Evolutionary conservation across 2,329 filamentous ascomycete species (phyloP).

Genomic region (Aurifilum marmelostoma): DNA sequence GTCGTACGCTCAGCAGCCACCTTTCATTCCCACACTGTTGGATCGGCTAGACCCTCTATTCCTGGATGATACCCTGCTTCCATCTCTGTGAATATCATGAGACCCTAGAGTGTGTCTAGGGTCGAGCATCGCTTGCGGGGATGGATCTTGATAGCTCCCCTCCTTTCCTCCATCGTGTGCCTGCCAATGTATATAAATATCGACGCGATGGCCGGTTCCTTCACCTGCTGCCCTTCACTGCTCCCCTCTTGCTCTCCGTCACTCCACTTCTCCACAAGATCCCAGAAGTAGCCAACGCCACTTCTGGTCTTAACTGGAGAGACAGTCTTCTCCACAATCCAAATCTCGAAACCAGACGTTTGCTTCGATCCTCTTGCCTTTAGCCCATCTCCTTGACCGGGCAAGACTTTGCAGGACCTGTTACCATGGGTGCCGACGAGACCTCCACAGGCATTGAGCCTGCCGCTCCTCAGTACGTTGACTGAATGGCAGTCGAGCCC

Average conservation of each 20-base stretch:
- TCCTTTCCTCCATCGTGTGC: neutral
- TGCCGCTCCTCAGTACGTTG: conserved; percentile 12
- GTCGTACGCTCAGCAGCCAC: conserved; percentile 2
- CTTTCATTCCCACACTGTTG: neutral
- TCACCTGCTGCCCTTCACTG: neutral
- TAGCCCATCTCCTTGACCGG: neutral
- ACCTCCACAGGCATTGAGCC: conserved; percentile 4
- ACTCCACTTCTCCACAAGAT: neutral
- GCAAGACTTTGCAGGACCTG: neutral
- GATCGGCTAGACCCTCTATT: neutral
- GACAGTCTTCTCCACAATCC: neutral
- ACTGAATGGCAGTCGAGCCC: too few relatives aligned
- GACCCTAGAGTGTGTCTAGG: neutral
- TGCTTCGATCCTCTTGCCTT: neutral
- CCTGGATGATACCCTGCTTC: neutral
- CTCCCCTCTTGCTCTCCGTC: neutral
- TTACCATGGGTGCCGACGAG: conserved; percentile 12
- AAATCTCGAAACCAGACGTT: neutral
- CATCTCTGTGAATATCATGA: neutral
- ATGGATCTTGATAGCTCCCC: neutral
- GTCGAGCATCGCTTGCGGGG: conserved; percentile 9
- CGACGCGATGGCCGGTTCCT: neutral
- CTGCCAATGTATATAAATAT: neutral
- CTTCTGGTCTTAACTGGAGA: neutral
- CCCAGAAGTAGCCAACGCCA: neutral